A percentile compares a stretch with the other conserved stretches of the same genome.
These are phyloP conservation scores for Anastatica hierochuntica DNA, from an alignment of 345 rosid genomes.

Conservation along the genomic window DNA sequence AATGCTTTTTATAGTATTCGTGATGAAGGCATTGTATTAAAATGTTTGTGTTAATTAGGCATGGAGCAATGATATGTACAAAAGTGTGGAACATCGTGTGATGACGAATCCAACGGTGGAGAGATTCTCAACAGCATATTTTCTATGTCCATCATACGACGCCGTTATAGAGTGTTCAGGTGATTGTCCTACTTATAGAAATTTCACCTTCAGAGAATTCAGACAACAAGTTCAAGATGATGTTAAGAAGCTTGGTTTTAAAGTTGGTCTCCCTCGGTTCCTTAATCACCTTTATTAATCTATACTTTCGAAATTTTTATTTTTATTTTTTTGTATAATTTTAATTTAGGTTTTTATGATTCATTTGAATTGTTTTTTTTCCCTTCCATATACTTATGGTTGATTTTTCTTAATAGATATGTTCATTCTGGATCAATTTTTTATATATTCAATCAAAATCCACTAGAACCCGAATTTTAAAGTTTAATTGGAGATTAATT, in stretches of 20 bases:
- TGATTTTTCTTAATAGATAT: too few relatives aligned
- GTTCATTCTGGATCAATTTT: too few relatives aligned
- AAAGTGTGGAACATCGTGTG: conserved; percentile 77
- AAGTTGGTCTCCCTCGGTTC: conserved; percentile 82
- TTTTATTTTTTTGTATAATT: neutral
- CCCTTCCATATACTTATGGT: too few relatives aligned
- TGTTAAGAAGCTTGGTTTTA: conserved; percentile 58
- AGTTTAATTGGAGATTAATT: too few relatives aligned
- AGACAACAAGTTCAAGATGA: conserved; percentile 73
- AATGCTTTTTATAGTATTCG: too few relatives aligned
- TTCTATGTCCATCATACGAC: conserved; percentile 76
- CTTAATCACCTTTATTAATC: conserved; percentile 27
- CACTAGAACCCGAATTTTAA: too few relatives aligned
- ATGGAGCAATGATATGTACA: conserved; percentile 87
- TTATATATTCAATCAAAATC: too few relatives aligned
- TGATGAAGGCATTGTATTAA: too few relatives aligned
- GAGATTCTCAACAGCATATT: conserved; percentile 86
- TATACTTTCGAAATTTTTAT: neutral
- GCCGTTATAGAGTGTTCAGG: conserved; percentile 44
- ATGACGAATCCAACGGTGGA: conserved; percentile 57
- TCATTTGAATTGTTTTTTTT: too few relatives aligned
- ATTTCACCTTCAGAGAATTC: conserved; percentile 66
- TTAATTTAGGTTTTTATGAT: too few relatives aligned
- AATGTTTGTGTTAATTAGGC: conserved; percentile 53
- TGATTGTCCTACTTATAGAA: conserved; percentile 42